Conservation (phyloP, 306 rosid genomes). For the Cicer cuneatum region DNA sequence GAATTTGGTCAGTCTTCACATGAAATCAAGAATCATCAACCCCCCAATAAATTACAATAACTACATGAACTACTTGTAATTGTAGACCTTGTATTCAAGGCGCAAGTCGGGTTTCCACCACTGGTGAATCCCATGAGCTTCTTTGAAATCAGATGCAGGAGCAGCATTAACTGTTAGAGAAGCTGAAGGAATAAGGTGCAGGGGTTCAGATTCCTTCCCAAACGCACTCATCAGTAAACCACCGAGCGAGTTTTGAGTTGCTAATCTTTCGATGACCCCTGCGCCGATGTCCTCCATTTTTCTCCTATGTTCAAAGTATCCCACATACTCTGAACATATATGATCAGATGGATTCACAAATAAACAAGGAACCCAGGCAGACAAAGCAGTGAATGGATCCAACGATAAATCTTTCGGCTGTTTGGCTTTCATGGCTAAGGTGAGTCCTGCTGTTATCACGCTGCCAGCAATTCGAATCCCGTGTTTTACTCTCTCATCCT, state of each 20-base stretch:
- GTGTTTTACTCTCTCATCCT: slow-evolving; percentile 73
- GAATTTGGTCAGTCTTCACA: slow-evolving; percentile 17
- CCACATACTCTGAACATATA: slow-evolving; percentile 82
- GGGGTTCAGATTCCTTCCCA: slow-evolving; percentile 75
- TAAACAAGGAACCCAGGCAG: slow-evolving; percentile 79
- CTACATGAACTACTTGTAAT: slow-evolving; percentile 52
- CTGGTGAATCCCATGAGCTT: slow-evolving; percentile 97
- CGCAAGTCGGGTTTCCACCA: slow-evolving; percentile 83
- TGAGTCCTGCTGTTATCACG: slow-evolving; percentile 83
- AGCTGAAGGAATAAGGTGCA: slow-evolving; percentile 96
- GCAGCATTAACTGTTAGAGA: slow-evolving; percentile 55
- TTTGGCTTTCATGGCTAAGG: slow-evolving; percentile 73
- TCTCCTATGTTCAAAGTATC: slow-evolving; percentile 89
- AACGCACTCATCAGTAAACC: slow-evolving; percentile 70
- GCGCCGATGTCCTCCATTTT: slow-evolving; percentile 89
- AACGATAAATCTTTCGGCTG: slow-evolving; percentile 40
- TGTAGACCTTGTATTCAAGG: slow-evolving; percentile 54
- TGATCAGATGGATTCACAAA: slow-evolving; percentile 82
- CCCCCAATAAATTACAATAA: slow-evolving; percentile 6
- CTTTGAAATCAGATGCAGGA: slow-evolving; percentile 66
- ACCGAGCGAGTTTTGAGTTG: slow-evolving; percentile 83
- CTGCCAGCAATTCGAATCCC: slow-evolving; percentile 84
- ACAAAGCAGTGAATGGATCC: slow-evolving; percentile 65
- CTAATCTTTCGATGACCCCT: slow-evolving; percentile 78
- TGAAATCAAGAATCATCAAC: slow-evolving; percentile 16